A percentile compares a stretch with the other conserved stretches of the same genome.
Evolutionary conservation across 306 rosid species (phyloP).

Genomic region (Castanea sativa): DNA sequence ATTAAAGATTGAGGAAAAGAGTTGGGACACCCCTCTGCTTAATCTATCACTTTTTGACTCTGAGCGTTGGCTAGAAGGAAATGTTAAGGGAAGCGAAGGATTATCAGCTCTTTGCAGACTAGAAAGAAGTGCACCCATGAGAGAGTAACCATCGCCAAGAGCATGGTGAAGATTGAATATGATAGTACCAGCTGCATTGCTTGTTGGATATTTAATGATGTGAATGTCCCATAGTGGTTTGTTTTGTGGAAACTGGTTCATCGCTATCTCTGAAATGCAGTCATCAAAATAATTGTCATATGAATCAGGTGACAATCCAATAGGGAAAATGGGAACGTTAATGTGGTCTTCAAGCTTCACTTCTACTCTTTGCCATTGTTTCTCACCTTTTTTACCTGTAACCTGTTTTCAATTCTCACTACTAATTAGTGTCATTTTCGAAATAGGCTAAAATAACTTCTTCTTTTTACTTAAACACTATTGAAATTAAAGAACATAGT

Average conservation of each 20-base stretch:
- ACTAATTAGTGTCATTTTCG: background rate
- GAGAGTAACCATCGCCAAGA: slow-evolving; percentile 26
- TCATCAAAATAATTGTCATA: slow-evolving; percentile 10
- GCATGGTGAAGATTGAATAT: slow-evolving; percentile 27
- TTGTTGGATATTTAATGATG: slow-evolving; percentile 19
- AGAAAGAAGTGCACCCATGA: slow-evolving; percentile 61
- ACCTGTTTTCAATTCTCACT: slow-evolving; percentile 25
- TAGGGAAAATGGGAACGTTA: slow-evolving; percentile 1
- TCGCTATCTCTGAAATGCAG: background rate
- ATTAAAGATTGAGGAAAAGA: slow-evolving; percentile 6
- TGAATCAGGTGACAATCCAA: background rate
- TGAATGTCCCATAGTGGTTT: slow-evolving; percentile 28
- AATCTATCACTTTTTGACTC: background rate
- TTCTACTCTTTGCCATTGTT: background rate
- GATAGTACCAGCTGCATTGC: slow-evolving; percentile 4
- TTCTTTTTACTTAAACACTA: background rate
- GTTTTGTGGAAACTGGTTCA: background rate
- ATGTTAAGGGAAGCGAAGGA: slow-evolving; percentile 48
- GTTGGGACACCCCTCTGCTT: background rate
- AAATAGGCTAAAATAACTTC: background rate
- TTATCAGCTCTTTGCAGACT: slow-evolving; percentile 44
- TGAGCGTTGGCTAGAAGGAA: slow-evolving; percentile 31
- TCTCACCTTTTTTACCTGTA: background rate
- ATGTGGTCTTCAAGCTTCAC: slow-evolving; percentile 18
- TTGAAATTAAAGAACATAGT: background rate